These are phyloP conservation scores for Stemphylium lycopersici DNA, from an alignment of 2,329 filamentous ascomycete genomes.

Conservation along the genomic window DNA sequence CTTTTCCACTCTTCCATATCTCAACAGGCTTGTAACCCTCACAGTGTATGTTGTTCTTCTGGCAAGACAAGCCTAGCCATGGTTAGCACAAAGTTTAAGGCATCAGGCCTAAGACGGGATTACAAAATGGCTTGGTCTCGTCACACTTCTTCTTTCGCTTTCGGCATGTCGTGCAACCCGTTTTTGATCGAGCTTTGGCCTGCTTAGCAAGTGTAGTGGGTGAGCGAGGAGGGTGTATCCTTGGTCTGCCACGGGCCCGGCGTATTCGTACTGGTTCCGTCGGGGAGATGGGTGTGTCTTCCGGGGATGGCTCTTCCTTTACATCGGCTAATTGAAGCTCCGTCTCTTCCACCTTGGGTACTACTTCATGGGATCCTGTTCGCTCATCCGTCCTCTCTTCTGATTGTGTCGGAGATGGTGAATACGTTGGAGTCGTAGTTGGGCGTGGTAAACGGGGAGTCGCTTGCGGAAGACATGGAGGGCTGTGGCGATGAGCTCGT, in stretches of 20 bases:
- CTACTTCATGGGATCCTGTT: constrained; percentile 45
- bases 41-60: constrained; percentile 91
- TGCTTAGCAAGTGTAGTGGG: constrained; percentile 69
- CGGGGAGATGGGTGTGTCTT: constrained; percentile 42
- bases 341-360: constrained; percentile 62
- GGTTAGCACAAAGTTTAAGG: constrained; percentile 27
- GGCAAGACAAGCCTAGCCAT: constrained; percentile 75
- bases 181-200: constrained; percentile 72
- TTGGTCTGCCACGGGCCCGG: constrained; percentile 71
- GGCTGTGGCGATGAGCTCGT: constrained; percentile 49
- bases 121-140: constrained; percentile 56
- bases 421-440: constrained; percentile 41
- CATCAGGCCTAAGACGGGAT: constrained; percentile 6
- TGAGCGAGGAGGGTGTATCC: constrained; percentile 74
- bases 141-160: constrained; percentile 67
- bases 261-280: constrained; percentile 47
- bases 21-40: constrained; percentile 89
- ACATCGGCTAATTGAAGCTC: constrained; percentile 52
- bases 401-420: constrained; percentile 27
- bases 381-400: constrained; percentile 36
- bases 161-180: constrained; percentile 65
- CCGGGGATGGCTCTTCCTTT: constrained; percentile 42
- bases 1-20: constrained; percentile 84
- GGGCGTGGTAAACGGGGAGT: constrained; percentile 46
- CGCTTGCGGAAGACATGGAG: constrained; percentile 50